These are phyloP conservation scores for Kurtzmaniella quercitrusa DNA, from an alignment of 1,139 yeast species.

Conservation along the genomic window DNA sequence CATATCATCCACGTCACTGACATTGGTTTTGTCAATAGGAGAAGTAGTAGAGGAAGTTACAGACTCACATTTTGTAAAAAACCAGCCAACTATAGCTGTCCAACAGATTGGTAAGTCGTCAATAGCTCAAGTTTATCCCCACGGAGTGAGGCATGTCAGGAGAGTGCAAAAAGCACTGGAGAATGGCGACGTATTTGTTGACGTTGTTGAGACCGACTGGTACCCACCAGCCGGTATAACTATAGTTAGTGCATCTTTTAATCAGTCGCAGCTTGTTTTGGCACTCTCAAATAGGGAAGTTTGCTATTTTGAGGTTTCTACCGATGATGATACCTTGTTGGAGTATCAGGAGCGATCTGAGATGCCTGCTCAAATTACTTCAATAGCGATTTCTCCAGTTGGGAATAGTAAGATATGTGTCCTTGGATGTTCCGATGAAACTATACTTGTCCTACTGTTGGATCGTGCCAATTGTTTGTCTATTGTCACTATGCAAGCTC, in stretches of 20 bases:
- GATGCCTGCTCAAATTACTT: constrained; percentile 46
- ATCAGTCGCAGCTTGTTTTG: constrained; percentile 63
- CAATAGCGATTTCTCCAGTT: constrained; percentile 49
- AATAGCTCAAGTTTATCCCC: constrained; percentile 66
- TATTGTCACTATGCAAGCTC: constrained; percentile 59
- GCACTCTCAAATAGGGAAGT: constrained; percentile 71
- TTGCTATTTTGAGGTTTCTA: constrained; percentile 79
- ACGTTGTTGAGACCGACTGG: constrained; percentile 56
- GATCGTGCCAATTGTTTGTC: constrained; percentile 62
- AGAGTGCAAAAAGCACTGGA: constrained; percentile 16
- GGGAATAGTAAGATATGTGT: constrained; percentile 52
- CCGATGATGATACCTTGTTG: constrained; percentile 53
- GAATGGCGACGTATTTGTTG: constrained; percentile 12
- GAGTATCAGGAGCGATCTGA: constrained; percentile 68
- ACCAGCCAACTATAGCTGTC: constrained; percentile 62
- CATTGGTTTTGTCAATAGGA: constrained; percentile 72
- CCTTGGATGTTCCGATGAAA: constrained; percentile 68
- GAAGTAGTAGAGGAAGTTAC: constrained; percentile 76
- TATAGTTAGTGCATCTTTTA: constrained; percentile 56
- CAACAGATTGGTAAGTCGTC: constrained; percentile 65
- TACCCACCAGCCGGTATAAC: constrained; percentile 75
- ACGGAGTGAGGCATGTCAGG: constrained; percentile 67
- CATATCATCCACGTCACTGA: constrained; percentile 57
- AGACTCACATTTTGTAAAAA: constrained; percentile 55
- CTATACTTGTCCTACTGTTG: constrained; percentile 67